A percentile compares a stretch with the other conserved stretches of the same genome.
Conservation (phyloP, 768 basidiomycete genomes). For the Podaxis sp. region DNA sequence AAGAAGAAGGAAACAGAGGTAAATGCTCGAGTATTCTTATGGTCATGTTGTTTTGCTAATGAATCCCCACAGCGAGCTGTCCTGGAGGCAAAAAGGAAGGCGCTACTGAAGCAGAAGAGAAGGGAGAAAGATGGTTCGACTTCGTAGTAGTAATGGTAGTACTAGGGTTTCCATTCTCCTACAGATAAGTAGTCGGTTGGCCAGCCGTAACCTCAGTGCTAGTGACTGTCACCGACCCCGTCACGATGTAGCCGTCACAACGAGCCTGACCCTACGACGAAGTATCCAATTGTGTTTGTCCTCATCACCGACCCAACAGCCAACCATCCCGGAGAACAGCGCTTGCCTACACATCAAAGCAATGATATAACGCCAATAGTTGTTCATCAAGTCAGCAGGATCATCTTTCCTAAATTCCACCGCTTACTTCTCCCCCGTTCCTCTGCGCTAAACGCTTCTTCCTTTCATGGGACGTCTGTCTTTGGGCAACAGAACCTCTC, state of each 20-base stretch:
- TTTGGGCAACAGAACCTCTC: neutral
- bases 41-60: neutral
- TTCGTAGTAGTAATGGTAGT: neutral
- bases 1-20: conserved; percentile 80
- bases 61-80: conserved; percentile 48
- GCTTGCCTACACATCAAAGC: neutral
- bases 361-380: conserved; percentile 10
- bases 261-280: neutral
- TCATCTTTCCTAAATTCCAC: neutral
- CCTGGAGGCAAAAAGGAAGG: conserved; percentile 58
- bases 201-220: too few relatives aligned
- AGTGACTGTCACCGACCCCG: neutral
- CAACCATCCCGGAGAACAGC: too few relatives aligned
- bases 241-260: conserved; percentile 9
- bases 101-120: conserved; percentile 45
- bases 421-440: neutral
- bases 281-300: neutral
- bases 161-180: too few relatives aligned
- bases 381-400: neutral
- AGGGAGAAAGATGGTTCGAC: conserved; percentile 40
- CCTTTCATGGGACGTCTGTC: conserved; percentile 13
- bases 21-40: conserved; percentile 26
- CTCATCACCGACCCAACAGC: neutral
- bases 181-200: too few relatives aligned
- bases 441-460: neutral